These are phyloP conservation scores for Blastobotrys aristatus DNA, from an alignment of 1,139 yeast genomes.

Conservation along the genomic window DNA sequence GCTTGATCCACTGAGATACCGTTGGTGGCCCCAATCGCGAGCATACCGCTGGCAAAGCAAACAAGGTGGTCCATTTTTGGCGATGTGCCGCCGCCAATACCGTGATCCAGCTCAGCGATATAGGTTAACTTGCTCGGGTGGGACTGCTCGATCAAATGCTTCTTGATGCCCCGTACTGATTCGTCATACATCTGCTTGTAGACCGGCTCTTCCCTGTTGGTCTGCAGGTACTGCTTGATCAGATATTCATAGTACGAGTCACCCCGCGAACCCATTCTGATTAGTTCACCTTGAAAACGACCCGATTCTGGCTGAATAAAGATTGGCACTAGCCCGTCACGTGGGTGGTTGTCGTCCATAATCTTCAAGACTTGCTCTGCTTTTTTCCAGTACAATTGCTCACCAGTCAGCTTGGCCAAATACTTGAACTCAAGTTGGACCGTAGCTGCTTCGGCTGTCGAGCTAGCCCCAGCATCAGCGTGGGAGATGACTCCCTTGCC, in stretches of 20 bases:
- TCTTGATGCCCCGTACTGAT: conserved; percentile 68
- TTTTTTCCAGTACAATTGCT: conserved; percentile 67
- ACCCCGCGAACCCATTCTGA: conserved; percentile 85
- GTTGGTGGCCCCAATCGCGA: conserved; percentile 84
- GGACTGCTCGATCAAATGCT: conserved; percentile 57
- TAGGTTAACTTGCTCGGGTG: conserved; percentile 59
- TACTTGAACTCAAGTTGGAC: conserved; percentile 86
- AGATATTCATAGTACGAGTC: conserved; percentile 91
- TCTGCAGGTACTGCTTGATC: conserved; percentile 79
- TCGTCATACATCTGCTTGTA: conserved; percentile 73
- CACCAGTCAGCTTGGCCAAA: conserved; percentile 75
- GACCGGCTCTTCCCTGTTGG: conserved; percentile 55
- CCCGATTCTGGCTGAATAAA: conserved; percentile 74
- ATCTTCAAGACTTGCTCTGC: conserved; percentile 47
- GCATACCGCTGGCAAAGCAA: conserved; percentile 86
- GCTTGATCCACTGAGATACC: conserved; percentile 59
- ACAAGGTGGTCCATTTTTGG: conserved; percentile 91
- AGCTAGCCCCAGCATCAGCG: conserved; percentile 62
- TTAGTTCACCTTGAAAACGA: conserved; percentile 54
- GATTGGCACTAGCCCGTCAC: conserved; percentile 78
- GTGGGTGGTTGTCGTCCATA: conserved; percentile 40
- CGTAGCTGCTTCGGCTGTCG: conserved; percentile 89
- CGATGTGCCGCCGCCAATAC: conserved; percentile 55
- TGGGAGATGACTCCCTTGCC: conserved; percentile 59
- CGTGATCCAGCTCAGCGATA: conserved; percentile 74